These are phyloP conservation scores for Sodiomyces alkalinus DNA, from an alignment of 2,329 filamentous ascomycete genomes.

Conservation along the genomic window DNA sequence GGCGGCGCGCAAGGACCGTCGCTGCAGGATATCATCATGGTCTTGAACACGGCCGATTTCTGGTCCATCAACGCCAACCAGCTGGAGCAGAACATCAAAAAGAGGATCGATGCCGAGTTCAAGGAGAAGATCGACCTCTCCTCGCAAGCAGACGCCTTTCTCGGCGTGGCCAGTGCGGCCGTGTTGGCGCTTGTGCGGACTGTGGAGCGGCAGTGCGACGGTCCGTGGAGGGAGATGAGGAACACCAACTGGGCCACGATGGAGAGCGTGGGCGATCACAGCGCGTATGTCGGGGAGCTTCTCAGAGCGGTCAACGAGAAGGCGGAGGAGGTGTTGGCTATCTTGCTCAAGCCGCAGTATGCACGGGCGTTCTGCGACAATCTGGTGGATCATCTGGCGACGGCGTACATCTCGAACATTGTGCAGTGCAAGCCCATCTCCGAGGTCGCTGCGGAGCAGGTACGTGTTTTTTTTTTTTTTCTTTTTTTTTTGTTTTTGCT, in stretches of 20 bases:
- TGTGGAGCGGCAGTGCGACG: conserved; percentile 70
- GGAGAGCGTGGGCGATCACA: conserved; percentile 87
- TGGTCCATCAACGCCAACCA: conserved; percentile 90
- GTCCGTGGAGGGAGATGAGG: conserved; percentile 90
- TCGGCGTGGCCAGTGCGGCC: conserved; percentile 82
- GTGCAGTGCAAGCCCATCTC: conserved; percentile 83
- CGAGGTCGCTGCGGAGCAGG: conserved; percentile 86
- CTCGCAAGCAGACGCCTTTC: conserved; percentile 85
- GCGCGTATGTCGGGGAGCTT: conserved; percentile 76
- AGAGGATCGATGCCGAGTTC: conserved; percentile 69
- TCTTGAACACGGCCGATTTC: conserved; percentile 94
- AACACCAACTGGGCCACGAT: conserved; percentile 92
- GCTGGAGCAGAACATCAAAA: conserved; percentile 86
- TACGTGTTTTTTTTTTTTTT: too few species aligned
- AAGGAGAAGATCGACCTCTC: conserved; percentile 70
- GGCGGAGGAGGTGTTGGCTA: conserved; percentile 57
- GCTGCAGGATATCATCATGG: conserved; percentile 66
- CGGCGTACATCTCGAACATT: conserved; percentile 66
- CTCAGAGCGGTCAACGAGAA: conserved; percentile 57
- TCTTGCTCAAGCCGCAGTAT: conserved; percentile 84
- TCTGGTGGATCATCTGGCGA: conserved; percentile 75
- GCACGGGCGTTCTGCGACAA: conserved; percentile 91
- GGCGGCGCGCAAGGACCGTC: conserved; percentile 37
- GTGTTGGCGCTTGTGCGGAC: conserved; percentile 72
- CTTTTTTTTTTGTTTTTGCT: too few species aligned